phyloP scores from a whole-genome alignment of 768 basidiomycete genomes.

The Asterophora parasitica region DNA sequence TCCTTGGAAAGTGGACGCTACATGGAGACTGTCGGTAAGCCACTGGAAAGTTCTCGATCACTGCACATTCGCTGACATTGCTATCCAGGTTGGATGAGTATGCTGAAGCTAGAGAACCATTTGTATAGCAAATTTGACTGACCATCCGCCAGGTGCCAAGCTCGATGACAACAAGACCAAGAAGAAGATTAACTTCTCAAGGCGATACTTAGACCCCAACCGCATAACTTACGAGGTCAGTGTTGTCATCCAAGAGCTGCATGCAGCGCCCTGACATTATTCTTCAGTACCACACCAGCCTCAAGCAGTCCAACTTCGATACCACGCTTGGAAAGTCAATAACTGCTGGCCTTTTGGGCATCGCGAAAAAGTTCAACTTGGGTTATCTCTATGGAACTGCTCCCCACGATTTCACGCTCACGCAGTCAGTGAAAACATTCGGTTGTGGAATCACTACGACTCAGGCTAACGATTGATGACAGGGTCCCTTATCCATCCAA shows the following conservation, averaged over 20 bases:
- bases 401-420: slow-evolving; percentile 70
- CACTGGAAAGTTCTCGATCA: slow-evolving; percentile 18
- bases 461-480: slow-evolving; percentile 4
- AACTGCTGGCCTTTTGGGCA: slow-evolving; percentile 46
- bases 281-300: slow-evolving; percentile 59
- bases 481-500: slow-evolving; percentile 63
- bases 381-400: slow-evolving; percentile 61
- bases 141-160: slow-evolving; percentile 36
- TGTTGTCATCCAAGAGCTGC: neutral
- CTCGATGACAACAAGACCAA: slow-evolving; percentile 20
- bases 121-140: no score
- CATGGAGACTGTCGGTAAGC: slow-evolving; percentile 93
- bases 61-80: neutral
- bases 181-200: slow-evolving; percentile 53
- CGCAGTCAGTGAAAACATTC: slow-evolving; percentile 36
- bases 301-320: slow-evolving; percentile 53
- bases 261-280: neutral
- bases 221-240: slow-evolving; percentile 66
- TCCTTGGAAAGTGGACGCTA: slow-evolving; percentile 81
- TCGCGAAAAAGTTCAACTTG: slow-evolving; percentile 60
- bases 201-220: slow-evolving; percentile 79
- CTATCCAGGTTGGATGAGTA: slow-evolving; percentile 59
- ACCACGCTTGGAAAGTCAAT: slow-evolving; percentile 50
- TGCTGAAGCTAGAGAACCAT: no score
- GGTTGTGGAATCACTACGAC: neutral